Conservation (phyloP, 257 asterid genomes). For the Solanum habrochaites region DNA sequence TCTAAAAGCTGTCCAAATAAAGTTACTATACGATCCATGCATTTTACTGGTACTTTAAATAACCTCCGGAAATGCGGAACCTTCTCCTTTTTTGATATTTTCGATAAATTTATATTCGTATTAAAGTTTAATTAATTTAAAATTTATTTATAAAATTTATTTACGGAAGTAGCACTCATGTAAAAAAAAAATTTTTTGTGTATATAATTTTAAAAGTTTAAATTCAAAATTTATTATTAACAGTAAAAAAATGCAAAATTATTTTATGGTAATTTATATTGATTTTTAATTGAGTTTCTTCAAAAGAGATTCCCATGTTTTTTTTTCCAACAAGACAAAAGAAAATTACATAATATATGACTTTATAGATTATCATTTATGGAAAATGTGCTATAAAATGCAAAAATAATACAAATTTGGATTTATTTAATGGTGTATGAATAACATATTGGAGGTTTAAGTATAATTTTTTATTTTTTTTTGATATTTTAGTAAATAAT, state of each 20-base stretch:
- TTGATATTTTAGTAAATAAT: neutral
- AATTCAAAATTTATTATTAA: neutral
- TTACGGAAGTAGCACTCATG: neutral
- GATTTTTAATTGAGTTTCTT: neutral
- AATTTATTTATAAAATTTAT: neutral
- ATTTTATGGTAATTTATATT: neutral
- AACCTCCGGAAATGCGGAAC: neutral
- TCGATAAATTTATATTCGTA: neutral
- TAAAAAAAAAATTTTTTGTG: too few species aligned
- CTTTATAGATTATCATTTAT: neutral
- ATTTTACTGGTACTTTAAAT: neutral
- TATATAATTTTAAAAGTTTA: too few species aligned
- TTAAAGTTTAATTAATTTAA: neutral
- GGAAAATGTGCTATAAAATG: neutral
- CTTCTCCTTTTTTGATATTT: neutral
- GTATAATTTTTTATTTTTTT: too few species aligned
- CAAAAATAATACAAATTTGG: neutral
- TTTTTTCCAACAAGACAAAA: neutral
- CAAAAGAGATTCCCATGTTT: neutral
- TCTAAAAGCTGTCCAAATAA: neutral
- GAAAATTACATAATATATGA: neutral
- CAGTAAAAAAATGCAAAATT: too few species aligned
- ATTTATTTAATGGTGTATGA: neutral
- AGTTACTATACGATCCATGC: neutral
- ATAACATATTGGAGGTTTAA: too few species aligned